Percentiles rank a stretch among this genome's conserved stretches.
These are phyloP conservation scores for Amanita molliuscula DNA, from an alignment of 768 basidiomycete genomes.

Conservation along the genomic window DNA sequence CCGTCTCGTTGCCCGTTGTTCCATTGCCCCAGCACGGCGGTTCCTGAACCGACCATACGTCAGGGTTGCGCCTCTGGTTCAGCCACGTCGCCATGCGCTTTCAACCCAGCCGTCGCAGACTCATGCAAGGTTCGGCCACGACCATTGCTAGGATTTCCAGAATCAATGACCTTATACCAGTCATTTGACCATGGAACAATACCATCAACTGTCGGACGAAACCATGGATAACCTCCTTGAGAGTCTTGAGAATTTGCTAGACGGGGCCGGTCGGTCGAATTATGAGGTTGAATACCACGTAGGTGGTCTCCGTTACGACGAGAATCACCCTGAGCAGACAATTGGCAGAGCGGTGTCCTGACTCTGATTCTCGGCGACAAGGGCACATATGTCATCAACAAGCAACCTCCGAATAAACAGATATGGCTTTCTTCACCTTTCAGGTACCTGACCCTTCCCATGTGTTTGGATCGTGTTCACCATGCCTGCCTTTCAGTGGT, in stretches of 20 bases:
- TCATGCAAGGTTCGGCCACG: conserved; percentile 31
- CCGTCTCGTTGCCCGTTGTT: conserved; percentile 17
- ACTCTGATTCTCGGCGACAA: conserved; percentile 66
- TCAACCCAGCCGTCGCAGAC: conserved; percentile 50
- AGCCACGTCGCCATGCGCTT: conserved; percentile 19
- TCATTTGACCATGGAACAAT: conserved; percentile 47
- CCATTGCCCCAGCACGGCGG: conserved; percentile 11
- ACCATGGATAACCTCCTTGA: conserved; percentile 75
- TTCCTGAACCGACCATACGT: conserved; percentile 10
- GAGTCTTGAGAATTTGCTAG: conserved; percentile 63
- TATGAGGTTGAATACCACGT: conserved; percentile 90
- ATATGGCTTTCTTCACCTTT: conserved; percentile 91
- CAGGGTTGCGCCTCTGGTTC: conserved; percentile 1
- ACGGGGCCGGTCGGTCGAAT: conserved; percentile 37
- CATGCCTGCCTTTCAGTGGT: conserved; percentile 40
- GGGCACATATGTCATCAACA: conserved; percentile 93
- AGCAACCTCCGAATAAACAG: conserved; percentile 95
- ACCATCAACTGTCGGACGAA: conserved; percentile 61
- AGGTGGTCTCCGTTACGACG: conserved; percentile 15
- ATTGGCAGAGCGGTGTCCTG: conserved; percentile 73
- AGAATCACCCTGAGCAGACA: neutral
- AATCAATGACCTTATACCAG: conserved; percentile 13
- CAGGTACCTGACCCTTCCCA: conserved; percentile 36
- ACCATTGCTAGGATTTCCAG: conserved; percentile 5
- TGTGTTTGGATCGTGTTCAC: neutral